Evolutionary conservation across 768 basidiomycete genomes (phyloP).

Genomic region (Mycena maculata): DNA sequence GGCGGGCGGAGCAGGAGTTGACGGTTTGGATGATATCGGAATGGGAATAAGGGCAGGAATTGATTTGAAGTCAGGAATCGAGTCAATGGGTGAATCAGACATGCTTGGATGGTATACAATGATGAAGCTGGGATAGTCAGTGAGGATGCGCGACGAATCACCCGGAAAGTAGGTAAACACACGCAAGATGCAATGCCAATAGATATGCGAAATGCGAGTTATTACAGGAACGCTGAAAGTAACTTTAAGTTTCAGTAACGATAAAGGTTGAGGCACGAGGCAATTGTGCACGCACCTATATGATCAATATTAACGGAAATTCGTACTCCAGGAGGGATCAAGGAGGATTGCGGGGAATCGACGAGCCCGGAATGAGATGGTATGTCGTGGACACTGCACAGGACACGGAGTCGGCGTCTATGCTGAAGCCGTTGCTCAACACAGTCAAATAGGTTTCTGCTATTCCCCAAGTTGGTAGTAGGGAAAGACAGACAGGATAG

Average conservation of each 20-base stretch:
- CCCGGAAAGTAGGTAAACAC: too few species aligned
- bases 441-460: slow-evolving; percentile 19
- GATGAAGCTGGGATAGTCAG: slow-evolving; percentile 3
- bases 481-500: background rate
- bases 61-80: slow-evolving; percentile 28
- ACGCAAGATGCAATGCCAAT: slow-evolving; percentile 23
- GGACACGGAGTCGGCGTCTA: slow-evolving; percentile 1
- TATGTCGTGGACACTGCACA: slow-evolving; percentile 8
- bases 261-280: background rate
- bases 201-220: slow-evolving; percentile 13
- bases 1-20: slow-evolving; percentile 17
- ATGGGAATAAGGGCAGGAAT: slow-evolving; percentile 31
- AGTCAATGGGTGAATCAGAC: slow-evolving; percentile 28
- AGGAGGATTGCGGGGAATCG: background rate
- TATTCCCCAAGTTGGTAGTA: background rate
- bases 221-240: background rate
- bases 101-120: slow-evolving; percentile 35
- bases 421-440: slow-evolving; percentile 16
- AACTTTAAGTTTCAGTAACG: background rate
- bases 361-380: background rate
- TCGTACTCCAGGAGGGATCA: background rate
- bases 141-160: too few species aligned
- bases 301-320: background rate
- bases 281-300: slow-evolving; percentile 8
- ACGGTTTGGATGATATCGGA: slow-evolving; percentile 10